These are phyloP conservation scores for Fusarium stilboides DNA, from an alignment of 2,329 filamentous ascomycete genomes.

Conservation along the genomic window DNA sequence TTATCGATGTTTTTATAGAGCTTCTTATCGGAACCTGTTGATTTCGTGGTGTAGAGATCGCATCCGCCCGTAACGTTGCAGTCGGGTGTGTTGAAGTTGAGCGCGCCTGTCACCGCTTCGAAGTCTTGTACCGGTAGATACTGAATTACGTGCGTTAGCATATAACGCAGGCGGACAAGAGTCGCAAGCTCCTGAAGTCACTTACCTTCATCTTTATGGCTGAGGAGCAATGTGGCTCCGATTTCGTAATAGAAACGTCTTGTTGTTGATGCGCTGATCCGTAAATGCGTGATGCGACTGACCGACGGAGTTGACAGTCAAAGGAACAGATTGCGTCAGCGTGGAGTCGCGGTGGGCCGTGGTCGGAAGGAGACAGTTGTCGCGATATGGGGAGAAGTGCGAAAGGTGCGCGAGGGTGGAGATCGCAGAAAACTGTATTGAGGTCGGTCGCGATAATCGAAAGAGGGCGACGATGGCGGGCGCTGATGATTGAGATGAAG, in stretches of 20 bases:
- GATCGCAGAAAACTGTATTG: constrained; percentile 5
- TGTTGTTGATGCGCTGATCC: constrained; percentile 21
- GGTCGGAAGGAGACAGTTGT: constrained; percentile 39
- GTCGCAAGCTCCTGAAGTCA: constrained; percentile 6
- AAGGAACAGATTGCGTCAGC: constrained; percentile 52
- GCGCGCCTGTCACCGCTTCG: constrained; percentile 89
- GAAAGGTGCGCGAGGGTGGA: constrained; percentile 5
- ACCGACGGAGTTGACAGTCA: constrained; percentile 32
- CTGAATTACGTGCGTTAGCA: constrained; percentile 63
- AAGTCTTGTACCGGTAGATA: constrained; percentile 93
- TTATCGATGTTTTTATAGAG: constrained; percentile 96
- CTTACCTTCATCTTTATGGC: constrained; percentile 58
- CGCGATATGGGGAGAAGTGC: constrained; percentile 37
- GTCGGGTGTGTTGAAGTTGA: constrained; percentile 96
- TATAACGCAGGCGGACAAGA: background rate
- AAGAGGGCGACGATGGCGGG: constrained; percentile 20
- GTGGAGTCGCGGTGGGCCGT: constrained; percentile 48
- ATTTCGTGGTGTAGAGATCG: constrained; percentile 98
- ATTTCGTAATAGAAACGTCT: constrained; percentile 9
- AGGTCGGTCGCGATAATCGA: constrained; percentile 25
- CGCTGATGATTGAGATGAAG: constrained; percentile 30
- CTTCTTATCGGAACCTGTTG: constrained; percentile 95
- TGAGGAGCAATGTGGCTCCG: constrained; percentile 9
- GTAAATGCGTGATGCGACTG: constrained; percentile 33
- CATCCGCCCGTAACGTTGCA: constrained; percentile 93